Evolutionary conservation across 1,139 yeast species (phyloP), one percentile per base, ranked within the genome.

Genomic region (Candida sanyaensis): DNA sequence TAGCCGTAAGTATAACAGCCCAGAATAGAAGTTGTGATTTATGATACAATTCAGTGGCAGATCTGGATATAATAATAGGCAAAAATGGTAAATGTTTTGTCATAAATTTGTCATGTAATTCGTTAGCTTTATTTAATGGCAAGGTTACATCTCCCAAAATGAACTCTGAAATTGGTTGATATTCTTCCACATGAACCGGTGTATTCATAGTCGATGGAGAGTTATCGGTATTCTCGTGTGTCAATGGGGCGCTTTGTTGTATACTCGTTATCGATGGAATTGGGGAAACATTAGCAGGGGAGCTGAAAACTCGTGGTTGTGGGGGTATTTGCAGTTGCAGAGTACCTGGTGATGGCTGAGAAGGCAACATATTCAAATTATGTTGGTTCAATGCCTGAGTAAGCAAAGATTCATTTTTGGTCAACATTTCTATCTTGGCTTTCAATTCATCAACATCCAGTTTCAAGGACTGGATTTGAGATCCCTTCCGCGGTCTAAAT

Each of bases 401-500:
- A 41, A 86, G 76, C 8, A 86, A 64, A 26, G 81, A 77, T 67
- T 82, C 96, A 67, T 86, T 87, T 55, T 85, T 77, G 34, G 89
- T 84, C 30, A 89, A 66, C 68, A 82, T 78, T 58, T 88, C 93
- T 48, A 90, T 86, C 66, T 89, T 89, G 31, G 88, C 78, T 55
- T 87, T 83, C 55, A 91, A 70, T 54, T 87, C 92, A 58, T 86
- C 92, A 13, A 91, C 90, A 58, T 92, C 97, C 58, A 87, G 88
- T 57, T 91, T 80, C 57, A 91, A 72, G 43, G 86, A 78, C 60
- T 90, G 96, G 37, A 91, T 85, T 65, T 90, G 97, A 2, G 93
- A 86, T 0, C 97, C 97, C 65, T 90, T 91, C 59, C 88, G 86
- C 4, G 97, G 97, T 60, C 92, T 79, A 65, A 90, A 92, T 57